Evolutionary conservation across 139 green algal species (phyloP).

Genomic region (Penium margaritaceum): DNA sequence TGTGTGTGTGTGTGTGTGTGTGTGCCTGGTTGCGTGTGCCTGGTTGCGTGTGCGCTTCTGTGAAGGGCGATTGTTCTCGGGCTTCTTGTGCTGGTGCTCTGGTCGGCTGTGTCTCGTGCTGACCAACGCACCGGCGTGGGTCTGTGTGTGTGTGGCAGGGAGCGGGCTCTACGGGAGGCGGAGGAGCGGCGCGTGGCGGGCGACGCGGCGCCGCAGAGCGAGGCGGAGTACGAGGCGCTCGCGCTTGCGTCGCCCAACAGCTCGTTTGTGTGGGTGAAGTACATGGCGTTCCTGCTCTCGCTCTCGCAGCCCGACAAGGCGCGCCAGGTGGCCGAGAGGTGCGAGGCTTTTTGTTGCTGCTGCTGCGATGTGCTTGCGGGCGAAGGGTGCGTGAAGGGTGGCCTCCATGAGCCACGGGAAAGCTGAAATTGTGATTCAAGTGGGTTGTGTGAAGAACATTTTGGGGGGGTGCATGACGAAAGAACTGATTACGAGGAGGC

Average conservation of each 20-base stretch:
- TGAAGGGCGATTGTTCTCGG: not conserved
- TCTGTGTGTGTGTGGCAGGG: slow-evolving; percentile 26
- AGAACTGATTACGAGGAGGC: no score
- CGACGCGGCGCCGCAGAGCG: slow-evolving; percentile 54
- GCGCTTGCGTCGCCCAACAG: slow-evolving; percentile 68
- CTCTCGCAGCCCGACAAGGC: slow-evolving; percentile 70
- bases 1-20: no score
- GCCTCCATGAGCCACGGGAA: no score
- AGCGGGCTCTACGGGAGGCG: slow-evolving; percentile 56
- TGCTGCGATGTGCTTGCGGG: no score
- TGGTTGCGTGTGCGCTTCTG: no score
- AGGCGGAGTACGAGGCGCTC: slow-evolving; percentile 73
- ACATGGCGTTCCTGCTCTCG: slow-evolving; percentile 82
- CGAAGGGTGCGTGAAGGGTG: no score
- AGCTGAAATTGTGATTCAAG: no score
- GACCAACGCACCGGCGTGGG: not conserved
- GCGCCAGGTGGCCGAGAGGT: slow-evolving; percentile 58
- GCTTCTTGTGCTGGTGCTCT: not conserved
- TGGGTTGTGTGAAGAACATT: no score
- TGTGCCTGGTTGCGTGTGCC: no score
- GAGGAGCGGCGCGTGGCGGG: slow-evolving; percentile 57
- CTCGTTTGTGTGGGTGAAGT: slow-evolving; percentile 85
- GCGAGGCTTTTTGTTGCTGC: not conserved
- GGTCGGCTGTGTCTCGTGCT: no score
- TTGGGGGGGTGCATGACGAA: no score